Percentiles rank a stretch among this genome's conserved stretches.
phyloP scores from a whole-genome alignment of 768 basidiomycete species.

The Grammothele lineata region DNA sequence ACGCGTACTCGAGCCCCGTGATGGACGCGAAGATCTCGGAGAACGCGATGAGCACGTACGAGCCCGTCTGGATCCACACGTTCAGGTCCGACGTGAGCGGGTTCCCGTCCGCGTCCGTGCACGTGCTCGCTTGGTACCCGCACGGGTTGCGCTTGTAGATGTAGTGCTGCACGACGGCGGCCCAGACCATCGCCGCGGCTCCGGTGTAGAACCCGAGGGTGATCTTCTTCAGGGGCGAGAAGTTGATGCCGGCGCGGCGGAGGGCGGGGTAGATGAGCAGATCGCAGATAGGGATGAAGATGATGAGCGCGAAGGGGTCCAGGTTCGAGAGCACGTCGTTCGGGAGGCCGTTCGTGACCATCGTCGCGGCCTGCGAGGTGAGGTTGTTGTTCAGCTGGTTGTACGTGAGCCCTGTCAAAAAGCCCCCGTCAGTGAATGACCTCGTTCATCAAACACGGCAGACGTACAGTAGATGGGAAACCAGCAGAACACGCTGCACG shows the following conservation, averaged over 20 bases:
- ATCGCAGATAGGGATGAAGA: conserved; percentile 70
- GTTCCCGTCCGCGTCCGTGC: conserved; percentile 42
- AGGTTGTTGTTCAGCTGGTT: conserved; percentile 78
- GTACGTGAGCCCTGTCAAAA: conserved; percentile 65
- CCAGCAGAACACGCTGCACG: conserved; percentile 57
- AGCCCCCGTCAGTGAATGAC: too few species aligned
- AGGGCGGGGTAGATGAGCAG: conserved; percentile 38
- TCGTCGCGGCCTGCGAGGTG: conserved; percentile 74
- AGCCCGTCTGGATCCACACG: conserved; percentile 74
- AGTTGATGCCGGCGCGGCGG: conserved; percentile 31
- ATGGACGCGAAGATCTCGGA: conserved; percentile 80
- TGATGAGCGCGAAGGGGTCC: conserved; percentile 72
- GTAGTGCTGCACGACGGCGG: conserved; percentile 64
- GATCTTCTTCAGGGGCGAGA: conserved; percentile 36
- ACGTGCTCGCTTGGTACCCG: conserved; percentile 49
- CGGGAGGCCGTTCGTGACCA: conserved; percentile 65
- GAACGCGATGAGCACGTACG: conserved; percentile 60
- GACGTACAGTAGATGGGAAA: conserved; percentile 65
- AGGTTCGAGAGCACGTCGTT: conserved; percentile 79
- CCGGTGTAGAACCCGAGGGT: conserved; percentile 34
- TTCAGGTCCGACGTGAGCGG: conserved; percentile 63
- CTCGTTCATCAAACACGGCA: too few species aligned
- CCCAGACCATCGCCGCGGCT: conserved; percentile 33
- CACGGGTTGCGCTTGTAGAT: conserved; percentile 59
- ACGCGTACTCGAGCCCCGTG: conserved; percentile 85